These are phyloP conservation scores for Sisymbrium altissimum DNA, from an alignment of 345 rosid genomes.

Conservation along the genomic window DNA sequence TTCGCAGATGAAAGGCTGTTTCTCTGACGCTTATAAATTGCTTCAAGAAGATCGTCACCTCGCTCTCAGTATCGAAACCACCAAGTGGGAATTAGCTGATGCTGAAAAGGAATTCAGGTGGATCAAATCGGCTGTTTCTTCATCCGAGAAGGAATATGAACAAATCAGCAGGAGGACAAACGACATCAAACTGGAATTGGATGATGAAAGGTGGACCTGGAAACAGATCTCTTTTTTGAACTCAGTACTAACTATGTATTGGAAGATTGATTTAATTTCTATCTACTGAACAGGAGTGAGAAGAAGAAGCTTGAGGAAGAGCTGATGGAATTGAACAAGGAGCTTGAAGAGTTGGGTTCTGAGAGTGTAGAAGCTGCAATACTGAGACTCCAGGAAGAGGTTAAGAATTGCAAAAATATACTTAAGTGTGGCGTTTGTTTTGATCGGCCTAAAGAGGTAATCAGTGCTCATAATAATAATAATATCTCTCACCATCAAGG, in stretches of 20 bases:
- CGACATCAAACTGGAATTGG: constrained; percentile 53
- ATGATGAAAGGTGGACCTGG: constrained; percentile 57
- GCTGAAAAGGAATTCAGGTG: constrained; percentile 86
- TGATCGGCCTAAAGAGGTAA: constrained; percentile 93
- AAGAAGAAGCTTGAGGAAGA: constrained; percentile 77
- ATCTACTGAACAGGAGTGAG: constrained; percentile 48
- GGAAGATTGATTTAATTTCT: neutral
- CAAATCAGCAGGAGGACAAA: constrained; percentile 58
- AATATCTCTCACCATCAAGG: neutral
- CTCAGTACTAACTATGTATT: neutral
- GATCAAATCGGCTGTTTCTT: constrained; percentile 66
- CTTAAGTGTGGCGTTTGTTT: constrained; percentile 95
- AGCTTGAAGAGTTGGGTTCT: constrained; percentile 59
- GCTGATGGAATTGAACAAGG: constrained; percentile 54
- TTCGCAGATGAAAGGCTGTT: constrained; percentile 70
- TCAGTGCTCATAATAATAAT: neutral
- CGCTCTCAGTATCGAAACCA: constrained; percentile 54
- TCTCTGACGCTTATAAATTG: constrained; percentile 58
- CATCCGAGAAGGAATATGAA: constrained; percentile 81
- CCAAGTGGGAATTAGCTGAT: constrained; percentile 75
- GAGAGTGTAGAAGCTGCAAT: constrained; percentile 88
- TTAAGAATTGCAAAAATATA: constrained; percentile 73
- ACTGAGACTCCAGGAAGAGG: constrained; percentile 82
- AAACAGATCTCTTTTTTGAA: neutral
- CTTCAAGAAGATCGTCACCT: constrained; percentile 77